A percentile compares a stretch with the other conserved stretches of the same genome.
Evolutionary conservation across 73 alveolate species (phyloP).

Genomic region (Paramecium tetraurelia): DNA sequence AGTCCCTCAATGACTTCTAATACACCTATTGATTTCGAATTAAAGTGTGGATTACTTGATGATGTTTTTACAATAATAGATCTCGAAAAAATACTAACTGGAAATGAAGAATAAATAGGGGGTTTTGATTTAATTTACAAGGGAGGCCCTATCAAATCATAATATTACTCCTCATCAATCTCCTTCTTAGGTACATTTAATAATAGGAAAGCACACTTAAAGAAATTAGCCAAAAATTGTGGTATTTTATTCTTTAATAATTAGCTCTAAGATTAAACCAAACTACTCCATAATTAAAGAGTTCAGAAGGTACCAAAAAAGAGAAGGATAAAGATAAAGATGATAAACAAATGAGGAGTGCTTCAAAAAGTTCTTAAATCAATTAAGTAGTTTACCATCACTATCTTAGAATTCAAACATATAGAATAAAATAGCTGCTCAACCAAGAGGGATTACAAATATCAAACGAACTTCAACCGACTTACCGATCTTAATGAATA

Average conservation of each 20-base stretch:
- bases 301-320: neutral
- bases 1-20: slow-evolving; percentile 98
- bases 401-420: neutral
- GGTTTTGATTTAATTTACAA: slow-evolving; percentile 99
- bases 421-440: neutral
- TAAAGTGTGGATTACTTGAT: slow-evolving; percentile 95
- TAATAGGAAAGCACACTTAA: slow-evolving; percentile 90
- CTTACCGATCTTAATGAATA: neutral
- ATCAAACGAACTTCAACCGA: neutral
- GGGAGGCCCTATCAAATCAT: slow-evolving; percentile 84
- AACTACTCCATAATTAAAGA: neutral
- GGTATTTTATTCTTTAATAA: neutral
- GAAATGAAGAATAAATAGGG: slow-evolving; percentile 99
- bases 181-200: slow-evolving; percentile 93
- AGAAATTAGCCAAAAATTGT: slow-evolving; percentile 90
- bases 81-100: slow-evolving; percentile 91
- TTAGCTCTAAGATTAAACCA: slow-evolving; percentile 93
- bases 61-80: slow-evolving; percentile 94
- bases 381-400: neutral
- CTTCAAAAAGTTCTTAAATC: neutral
- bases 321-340: neutral
- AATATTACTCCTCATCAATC: slow-evolving; percentile 78
- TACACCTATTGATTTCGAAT: slow-evolving; percentile 95
- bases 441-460: neutral
- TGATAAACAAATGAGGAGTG: neutral